Conservation (phyloP, 2,329 filamentous ascomycete genomes). For the Aspergillus tubingensis region DNA sequence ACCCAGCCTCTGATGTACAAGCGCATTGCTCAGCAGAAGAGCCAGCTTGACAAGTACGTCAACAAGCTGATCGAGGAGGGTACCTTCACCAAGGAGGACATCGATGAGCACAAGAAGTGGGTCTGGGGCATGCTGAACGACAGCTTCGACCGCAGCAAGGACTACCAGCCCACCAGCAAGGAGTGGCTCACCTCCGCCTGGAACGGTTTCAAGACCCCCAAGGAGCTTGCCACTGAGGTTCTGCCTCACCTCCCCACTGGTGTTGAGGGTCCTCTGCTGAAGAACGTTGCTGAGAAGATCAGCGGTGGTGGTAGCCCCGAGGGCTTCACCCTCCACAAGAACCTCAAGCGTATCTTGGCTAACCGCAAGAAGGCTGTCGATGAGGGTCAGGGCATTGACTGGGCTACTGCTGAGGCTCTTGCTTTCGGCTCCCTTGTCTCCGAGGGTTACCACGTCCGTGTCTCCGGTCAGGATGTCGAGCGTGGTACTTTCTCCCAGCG, state of each 20-base stretch:
- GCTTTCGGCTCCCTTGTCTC: conserved; percentile 88
- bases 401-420: conserved; percentile 93
- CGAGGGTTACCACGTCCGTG: conserved; percentile 95
- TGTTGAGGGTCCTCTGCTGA: conserved; percentile 70
- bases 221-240: conserved; percentile 92
- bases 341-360: conserved; percentile 91
- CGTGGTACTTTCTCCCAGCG: conserved; percentile 99
- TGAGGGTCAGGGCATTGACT: conserved; percentile 94
- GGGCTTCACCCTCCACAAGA: conserved; percentile 85
- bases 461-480: conserved; percentile 98
- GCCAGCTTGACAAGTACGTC: conserved; percentile 87
- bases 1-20: conserved; percentile 99
- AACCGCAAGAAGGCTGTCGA: conserved; percentile 88
- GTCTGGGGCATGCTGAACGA: conserved; percentile 99
- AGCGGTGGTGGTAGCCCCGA: conserved; percentile 72
- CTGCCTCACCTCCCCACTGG: conserved; percentile 88
- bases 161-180: conserved; percentile 93
- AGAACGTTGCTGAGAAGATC: conserved; percentile 81
- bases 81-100: conserved; percentile 94
- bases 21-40: conserved; percentile 81
- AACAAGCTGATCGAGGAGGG: conserved; percentile 88
- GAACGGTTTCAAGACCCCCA: conserved; percentile 99
- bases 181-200: conserved; percentile 98
- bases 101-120: conserved; percentile 99
- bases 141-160: conserved; percentile 95